Evolutionary conservation across 2,329 filamentous ascomycete genomes (phyloP), one percentile per base, ranked within the genome.

Genomic region (Zymoseptoria crescenta): DNA sequence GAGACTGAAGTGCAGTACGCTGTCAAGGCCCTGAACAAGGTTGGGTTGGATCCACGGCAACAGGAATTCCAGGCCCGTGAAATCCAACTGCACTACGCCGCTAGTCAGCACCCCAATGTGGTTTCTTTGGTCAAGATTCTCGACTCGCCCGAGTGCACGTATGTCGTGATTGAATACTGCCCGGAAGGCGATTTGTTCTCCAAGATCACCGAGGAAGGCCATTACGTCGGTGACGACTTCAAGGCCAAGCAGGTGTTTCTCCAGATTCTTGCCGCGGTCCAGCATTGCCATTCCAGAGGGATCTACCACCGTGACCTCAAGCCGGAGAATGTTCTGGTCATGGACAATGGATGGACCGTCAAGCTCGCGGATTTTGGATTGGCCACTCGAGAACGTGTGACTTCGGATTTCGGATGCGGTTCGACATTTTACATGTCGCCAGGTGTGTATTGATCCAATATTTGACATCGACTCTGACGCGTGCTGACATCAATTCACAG

Each of bases 351-450:
- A 65, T 85, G 87, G 77, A 94, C 91, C 41, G 90, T 96, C 72
- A 96, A 97, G 79, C 83, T 99, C 65, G 94, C 93, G 66, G 94
- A 99, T 76, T 99, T 99, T 81, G 94, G 94, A 73, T 84, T 99
- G 57, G 94, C 94, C 60, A 97, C 91, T 24, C 86, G 85, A 59
- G 89, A 93, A 65, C 82, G 85, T 65, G 81, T 87, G 67, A 96
- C 93, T 64, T 88, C 91, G 68, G 94, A 99, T 74, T 96, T 96
- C 76, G 94, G 94, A 70, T 99, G 94, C 74, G 94, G 94, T 64
- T 97, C 94, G 30, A 97, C 93, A 13, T 97, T 97, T 72, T 99
- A 99, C 79, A 99, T 97, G 94, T 96, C 91, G 72, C 94, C 94
- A 84, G 93, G 93, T 96, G 88, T 27, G 65, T 63, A 50, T 6